These are phyloP conservation scores for Waltergamsia citrina DNA, from an alignment of 2,329 filamentous ascomycete genomes.

Conservation along the genomic window DNA sequence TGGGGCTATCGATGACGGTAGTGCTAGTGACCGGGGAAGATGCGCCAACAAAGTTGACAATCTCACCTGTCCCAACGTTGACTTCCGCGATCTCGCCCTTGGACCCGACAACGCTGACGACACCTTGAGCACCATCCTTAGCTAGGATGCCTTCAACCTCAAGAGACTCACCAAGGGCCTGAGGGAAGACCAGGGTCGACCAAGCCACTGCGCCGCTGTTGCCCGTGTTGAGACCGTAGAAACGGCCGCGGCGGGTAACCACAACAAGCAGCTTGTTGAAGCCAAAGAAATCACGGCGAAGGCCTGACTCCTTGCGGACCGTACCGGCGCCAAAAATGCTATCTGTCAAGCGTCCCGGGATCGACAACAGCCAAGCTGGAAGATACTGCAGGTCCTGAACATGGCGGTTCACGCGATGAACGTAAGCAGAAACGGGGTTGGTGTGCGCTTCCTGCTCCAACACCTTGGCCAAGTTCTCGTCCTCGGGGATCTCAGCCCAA, in stretches of 20 bases:
- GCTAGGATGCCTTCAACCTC: slow-evolving; percentile 59
- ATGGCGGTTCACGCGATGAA: slow-evolving; percentile 79
- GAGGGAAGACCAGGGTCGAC: slow-evolving; percentile 56
- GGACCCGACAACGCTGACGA: slow-evolving; percentile 48
- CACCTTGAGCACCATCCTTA: slow-evolving; percentile 33
- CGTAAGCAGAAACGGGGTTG: slow-evolving; percentile 71
- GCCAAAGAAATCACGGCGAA: slow-evolving; percentile 69
- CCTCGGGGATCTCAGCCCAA: slow-evolving; percentile 69
- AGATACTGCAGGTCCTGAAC: slow-evolving; percentile 67
- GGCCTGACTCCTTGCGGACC: slow-evolving; percentile 28
- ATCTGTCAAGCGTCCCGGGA: slow-evolving; percentile 60
- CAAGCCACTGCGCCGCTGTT: slow-evolving; percentile 67
- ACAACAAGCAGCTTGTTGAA: slow-evolving; percentile 80
- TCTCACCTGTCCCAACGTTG: slow-evolving; percentile 40
- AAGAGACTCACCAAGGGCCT: slow-evolving; percentile 47
- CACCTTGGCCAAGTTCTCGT: slow-evolving; percentile 67
- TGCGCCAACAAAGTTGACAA: slow-evolving; percentile 27
- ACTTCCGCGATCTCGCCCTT: slow-evolving; percentile 54
- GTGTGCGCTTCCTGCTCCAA: slow-evolving; percentile 81
- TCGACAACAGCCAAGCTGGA: slow-evolving; percentile 59
- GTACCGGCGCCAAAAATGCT: slow-evolving; percentile 52
- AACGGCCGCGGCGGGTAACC: slow-evolving; percentile 67
- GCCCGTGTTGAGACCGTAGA: slow-evolving; percentile 73
- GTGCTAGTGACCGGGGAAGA: slow-evolving; percentile 24
- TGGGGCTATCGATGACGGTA: slow-evolving; percentile 40